phyloP scores from a whole-genome alignment of 129 eudicot genomes.

The Escallonia herrerae region DNA sequence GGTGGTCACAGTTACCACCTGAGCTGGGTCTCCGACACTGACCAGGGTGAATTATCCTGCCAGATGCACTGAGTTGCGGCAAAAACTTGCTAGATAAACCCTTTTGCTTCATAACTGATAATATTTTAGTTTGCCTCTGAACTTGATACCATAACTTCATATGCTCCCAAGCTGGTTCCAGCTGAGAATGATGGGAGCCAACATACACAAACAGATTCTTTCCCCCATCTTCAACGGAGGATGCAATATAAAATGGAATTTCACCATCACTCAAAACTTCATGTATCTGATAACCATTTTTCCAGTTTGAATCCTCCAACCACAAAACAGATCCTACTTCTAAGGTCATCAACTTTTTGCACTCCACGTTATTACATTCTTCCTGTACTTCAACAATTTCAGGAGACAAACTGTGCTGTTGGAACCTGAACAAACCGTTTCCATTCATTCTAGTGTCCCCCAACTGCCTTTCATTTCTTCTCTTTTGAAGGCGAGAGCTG shows the following conservation, averaged over 20 bases:
- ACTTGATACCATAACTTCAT: conserved; percentile 97
- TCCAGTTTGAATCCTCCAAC: conserved; percentile 69
- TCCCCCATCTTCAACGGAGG: conserved; percentile 58
- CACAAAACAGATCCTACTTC: conserved; percentile 68
- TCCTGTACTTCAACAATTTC: conserved; percentile 94
- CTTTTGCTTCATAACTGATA: conserved; percentile 77
- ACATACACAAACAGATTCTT: conserved; percentile 53
- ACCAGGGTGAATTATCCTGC: conserved; percentile 75
- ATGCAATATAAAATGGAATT: conserved; percentile 50
- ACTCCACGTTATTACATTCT: conserved; percentile 49
- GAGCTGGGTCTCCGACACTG: conserved; percentile 55
- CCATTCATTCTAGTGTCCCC: conserved; percentile 61
- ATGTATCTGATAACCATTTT: conserved; percentile 56
- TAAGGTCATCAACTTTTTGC: conserved; percentile 44
- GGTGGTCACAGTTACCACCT: conserved; percentile 62
- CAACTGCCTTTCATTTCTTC: conserved; percentile 74
- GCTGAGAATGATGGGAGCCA: conserved; percentile 90
- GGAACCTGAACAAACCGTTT: conserved; percentile 57
- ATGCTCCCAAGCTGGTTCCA: conserved; percentile 95
- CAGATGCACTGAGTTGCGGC: conserved; percentile 66
- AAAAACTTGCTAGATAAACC: conserved; percentile 79
- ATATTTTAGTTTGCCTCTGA: conserved; percentile 91
- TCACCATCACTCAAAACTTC: conserved; percentile 56
- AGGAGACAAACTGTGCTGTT: conserved; percentile 63
- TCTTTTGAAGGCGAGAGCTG: conserved; percentile 80